These are phyloP conservation scores for Solanum peruvianum DNA, from an alignment of 257 asterid species.

Conservation along the genomic window DNA sequence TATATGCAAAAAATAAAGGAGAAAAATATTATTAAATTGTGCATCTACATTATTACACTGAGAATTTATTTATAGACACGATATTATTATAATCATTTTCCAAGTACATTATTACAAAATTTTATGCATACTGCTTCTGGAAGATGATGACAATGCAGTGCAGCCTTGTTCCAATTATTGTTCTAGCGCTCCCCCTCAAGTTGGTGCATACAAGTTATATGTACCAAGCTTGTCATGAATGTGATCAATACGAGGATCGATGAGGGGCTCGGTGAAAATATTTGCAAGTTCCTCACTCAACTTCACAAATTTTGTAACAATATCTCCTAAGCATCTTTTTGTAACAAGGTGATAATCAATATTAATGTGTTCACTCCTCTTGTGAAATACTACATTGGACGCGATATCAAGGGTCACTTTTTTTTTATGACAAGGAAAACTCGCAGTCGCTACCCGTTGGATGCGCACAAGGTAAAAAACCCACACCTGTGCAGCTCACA, in stretches of 20 bases:
- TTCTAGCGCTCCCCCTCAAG: not conserved
- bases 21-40: not conserved
- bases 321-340: not conserved
- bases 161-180: not conserved
- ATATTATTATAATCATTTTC: not conserved
- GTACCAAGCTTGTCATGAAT: not conserved
- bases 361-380: not conserved
- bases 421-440: not conserved
- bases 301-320: not conserved
- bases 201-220: not conserved
- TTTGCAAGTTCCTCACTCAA: not conserved
- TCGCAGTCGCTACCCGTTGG: not conserved
- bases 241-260: not conserved
- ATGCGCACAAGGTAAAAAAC: not conserved
- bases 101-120: not conserved
- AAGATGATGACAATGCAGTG: no score
- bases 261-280: not conserved
- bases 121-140: no score
- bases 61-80: not conserved
- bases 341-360: not conserved
- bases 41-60: not conserved
- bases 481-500: not conserved
- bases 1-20: not conserved
- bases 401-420: not conserved
- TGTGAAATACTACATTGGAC: not conserved